These are phyloP conservation scores for Cynanchum wilfordii DNA, from an alignment of 257 asterid species.

Conservation along the genomic window DNA sequence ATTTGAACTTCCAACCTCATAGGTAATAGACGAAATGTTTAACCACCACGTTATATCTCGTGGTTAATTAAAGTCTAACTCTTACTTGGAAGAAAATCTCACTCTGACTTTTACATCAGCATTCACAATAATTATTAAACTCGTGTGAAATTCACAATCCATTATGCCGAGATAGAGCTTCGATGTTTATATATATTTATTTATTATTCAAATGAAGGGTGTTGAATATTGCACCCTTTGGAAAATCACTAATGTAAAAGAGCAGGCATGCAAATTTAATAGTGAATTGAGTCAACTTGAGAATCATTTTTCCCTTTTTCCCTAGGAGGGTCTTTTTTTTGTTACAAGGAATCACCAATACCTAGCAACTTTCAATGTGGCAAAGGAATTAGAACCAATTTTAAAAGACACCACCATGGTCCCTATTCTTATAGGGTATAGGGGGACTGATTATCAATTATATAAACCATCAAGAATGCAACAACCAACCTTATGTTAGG, in stretches of 20 bases:
- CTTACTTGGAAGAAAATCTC: too few relatives aligned
- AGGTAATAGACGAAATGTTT: too few relatives aligned
- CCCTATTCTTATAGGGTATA: neutral
- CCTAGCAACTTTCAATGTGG: neutral
- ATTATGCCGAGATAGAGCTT: too few relatives aligned
- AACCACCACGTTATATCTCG: too few relatives aligned
- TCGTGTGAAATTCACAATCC: too few relatives aligned
- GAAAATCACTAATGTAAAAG: neutral
- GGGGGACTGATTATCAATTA: neutral
- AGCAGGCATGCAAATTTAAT: neutral
- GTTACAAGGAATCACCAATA: neutral
- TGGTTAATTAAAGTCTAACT: too few relatives aligned
- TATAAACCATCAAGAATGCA: neutral
- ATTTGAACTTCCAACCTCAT: too few relatives aligned
- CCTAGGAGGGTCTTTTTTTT: neutral
- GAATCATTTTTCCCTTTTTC: neutral
- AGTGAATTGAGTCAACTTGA: neutral
- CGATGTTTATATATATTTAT: too few relatives aligned
- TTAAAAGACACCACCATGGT: neutral
- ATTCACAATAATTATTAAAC: too few relatives aligned
- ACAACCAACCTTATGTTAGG: neutral
- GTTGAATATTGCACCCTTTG: neutral
- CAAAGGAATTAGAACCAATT: neutral
- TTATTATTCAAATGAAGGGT: too few relatives aligned
- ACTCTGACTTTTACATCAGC: too few relatives aligned